Conservation (phyloP, 2,329 filamentous ascomycete genomes). For the Nakataea oryzae region DNA sequence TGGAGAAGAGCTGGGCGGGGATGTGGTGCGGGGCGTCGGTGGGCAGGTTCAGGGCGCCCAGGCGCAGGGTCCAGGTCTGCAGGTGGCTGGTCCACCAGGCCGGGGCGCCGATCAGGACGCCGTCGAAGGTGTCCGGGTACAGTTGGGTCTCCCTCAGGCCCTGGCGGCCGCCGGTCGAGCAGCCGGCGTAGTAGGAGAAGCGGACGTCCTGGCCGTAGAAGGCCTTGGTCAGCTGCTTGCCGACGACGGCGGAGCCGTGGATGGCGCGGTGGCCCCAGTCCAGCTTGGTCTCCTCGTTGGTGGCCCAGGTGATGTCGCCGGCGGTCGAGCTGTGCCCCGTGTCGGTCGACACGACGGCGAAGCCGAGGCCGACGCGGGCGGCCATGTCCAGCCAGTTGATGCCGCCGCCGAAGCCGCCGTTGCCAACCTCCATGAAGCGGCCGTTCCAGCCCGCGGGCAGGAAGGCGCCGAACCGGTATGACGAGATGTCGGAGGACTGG, state of each 20-base stretch:
- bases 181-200: conserved; percentile 45
- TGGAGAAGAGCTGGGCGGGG: conserved; percentile 24
- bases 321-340: conserved; percentile 26
- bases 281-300: conserved; percentile 21
- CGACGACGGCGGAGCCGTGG: conserved; percentile 37
- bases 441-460: conserved; percentile 24
- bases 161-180: conserved; percentile 50
- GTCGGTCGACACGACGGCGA: conserved; percentile 31
- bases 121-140: conserved; percentile 46
- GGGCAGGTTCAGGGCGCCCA: conserved; percentile 33
- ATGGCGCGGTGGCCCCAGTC: conserved; percentile 31
- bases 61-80: conserved; percentile 23
- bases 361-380: conserved; percentile 22
- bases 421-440: conserved; percentile 24
- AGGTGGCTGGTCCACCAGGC: conserved; percentile 30
- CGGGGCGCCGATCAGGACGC: conserved; percentile 39
- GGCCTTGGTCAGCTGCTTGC: conserved; percentile 34
- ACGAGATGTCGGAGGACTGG: neutral
- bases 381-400: conserved; percentile 21
- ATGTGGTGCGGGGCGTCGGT: conserved; percentile 28
- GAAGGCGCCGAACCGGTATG: conserved; percentile 26
- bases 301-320: conserved; percentile 24
- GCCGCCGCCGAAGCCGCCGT: conserved; percentile 25
- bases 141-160: conserved; percentile 42
- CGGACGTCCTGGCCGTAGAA: conserved; percentile 34